Conservation (phyloP, 176 grass and related monocot genomes). For the Lolium rigidum region DNA sequence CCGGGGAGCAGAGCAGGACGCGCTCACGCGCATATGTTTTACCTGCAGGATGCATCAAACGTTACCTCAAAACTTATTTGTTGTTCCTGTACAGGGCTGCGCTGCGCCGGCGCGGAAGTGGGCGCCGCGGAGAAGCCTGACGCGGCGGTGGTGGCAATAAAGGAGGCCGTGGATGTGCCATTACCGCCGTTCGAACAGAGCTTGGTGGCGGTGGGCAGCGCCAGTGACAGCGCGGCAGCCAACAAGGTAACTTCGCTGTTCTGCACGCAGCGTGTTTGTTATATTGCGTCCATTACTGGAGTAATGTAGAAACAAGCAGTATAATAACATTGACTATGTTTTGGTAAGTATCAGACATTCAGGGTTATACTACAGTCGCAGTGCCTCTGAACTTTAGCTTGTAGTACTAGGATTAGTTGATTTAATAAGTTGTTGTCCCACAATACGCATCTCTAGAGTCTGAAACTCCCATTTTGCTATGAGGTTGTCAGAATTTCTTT, state of each 20-base stretch:
- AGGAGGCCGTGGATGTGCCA: background rate
- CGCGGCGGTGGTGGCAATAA: background rate
- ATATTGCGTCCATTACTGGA: background rate
- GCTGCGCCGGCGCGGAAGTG: conserved; percentile 35
- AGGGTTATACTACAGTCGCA: background rate
- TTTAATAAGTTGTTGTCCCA: no score
- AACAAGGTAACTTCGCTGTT: conserved; percentile 3
- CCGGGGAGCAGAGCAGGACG: background rate
- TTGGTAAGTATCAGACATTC: background rate
- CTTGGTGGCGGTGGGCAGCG: conserved; percentile 13
- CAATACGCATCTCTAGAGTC: background rate
- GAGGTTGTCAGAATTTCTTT: background rate
- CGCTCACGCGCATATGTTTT: no score
- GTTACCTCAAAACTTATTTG: background rate
- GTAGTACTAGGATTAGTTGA: no score
- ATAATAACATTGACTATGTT: background rate
- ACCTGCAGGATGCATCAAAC: background rate
- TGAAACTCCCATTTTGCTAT: background rate
- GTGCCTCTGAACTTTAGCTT: no score
- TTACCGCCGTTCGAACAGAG: conserved; percentile 38
- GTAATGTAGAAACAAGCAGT: no score
- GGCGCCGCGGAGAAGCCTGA: background rate
- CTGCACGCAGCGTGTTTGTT: conserved; percentile 4
- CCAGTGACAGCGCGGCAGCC: background rate
- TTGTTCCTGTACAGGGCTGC: background rate